phyloP scores from a whole-genome alignment of 352 stramenopile species.

The Pythium utonaiense region DNA sequence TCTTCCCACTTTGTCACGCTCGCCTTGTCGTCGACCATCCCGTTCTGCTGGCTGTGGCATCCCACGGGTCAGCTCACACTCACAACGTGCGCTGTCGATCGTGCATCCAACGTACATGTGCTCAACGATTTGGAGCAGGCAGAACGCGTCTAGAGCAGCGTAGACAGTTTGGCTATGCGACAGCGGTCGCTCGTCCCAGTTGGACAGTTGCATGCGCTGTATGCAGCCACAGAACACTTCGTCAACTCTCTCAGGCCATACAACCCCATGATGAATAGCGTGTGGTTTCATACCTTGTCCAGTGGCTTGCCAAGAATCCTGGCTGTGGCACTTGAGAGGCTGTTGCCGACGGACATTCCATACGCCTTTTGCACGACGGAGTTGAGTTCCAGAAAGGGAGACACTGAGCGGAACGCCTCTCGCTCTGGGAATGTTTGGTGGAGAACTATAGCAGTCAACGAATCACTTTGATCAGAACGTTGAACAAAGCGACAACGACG shows the following conservation, averaged over 20 bases:
- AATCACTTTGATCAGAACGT: too few relatives aligned
- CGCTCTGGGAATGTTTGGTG: constrained; percentile 65
- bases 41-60: constrained; percentile 3
- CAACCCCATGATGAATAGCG: too few relatives aligned
- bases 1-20: constrained; percentile 26
- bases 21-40: constrained; percentile 13
- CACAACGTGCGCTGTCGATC: neutral
- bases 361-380: constrained; percentile 24
- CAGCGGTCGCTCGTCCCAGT: constrained; percentile 61
- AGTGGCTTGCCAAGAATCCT: constrained; percentile 52
- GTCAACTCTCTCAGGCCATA: too few relatives aligned
- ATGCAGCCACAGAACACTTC: too few relatives aligned
- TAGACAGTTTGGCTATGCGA: constrained; percentile 47
- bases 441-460: constrained; percentile 22
- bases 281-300: constrained; percentile 63
- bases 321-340: constrained; percentile 36
- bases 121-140: constrained; percentile 49
- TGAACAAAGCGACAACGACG: too few relatives aligned
- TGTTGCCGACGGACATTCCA: constrained; percentile 30
- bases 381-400: constrained; percentile 53
- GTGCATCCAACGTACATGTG: constrained; percentile 34
- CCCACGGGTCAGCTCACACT: too few relatives aligned
- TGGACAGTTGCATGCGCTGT: constrained; percentile 71
- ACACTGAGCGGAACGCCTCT: constrained; percentile 30
- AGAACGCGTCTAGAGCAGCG: constrained; percentile 59